phyloP scores from a whole-genome alignment of 2,329 filamentous ascomycete species.

The Aspergillus oerlinghausenensis region DNA sequence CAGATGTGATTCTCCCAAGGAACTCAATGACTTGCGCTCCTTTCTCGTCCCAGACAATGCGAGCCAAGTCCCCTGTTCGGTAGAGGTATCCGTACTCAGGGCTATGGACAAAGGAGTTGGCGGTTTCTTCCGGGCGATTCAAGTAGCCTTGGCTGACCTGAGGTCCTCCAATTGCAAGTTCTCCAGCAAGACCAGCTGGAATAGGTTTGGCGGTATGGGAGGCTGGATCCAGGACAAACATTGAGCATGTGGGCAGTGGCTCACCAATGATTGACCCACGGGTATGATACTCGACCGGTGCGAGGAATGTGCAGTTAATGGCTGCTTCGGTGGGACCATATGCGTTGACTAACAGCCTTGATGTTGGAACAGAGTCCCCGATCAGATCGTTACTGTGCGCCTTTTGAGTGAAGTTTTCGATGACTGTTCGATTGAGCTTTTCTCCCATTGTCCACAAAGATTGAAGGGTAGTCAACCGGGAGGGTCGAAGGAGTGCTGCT shows the following conservation, averaged over 20 bases:
- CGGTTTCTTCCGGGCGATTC: slow-evolving; percentile 21
- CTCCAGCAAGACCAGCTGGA: slow-evolving; percentile 41
- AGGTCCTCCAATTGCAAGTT: slow-evolving; percentile 39
- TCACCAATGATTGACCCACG: slow-evolving; percentile 36
- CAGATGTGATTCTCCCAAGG: slow-evolving; percentile 70
- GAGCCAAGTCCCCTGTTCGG: slow-evolving; percentile 42
- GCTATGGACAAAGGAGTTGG: slow-evolving; percentile 22
- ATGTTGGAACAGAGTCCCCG: neutral
- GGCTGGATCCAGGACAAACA: slow-evolving; percentile 25
- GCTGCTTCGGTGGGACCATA: slow-evolving; percentile 34
- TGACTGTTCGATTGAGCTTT: slow-evolving; percentile 27
- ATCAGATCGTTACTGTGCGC: neutral
- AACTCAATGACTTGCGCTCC: slow-evolving; percentile 58
- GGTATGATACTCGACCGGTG: slow-evolving; percentile 14
- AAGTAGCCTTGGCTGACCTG: slow-evolving; percentile 28
- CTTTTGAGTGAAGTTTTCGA: slow-evolving; percentile 27
- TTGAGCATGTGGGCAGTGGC: slow-evolving; percentile 32
- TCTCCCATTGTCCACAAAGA: slow-evolving; percentile 35
- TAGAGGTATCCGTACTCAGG: slow-evolving; percentile 45
- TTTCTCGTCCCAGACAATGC: slow-evolving; percentile 59
- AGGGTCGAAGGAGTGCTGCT: slow-evolving; percentile 29
- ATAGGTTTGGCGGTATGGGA: slow-evolving; percentile 29
- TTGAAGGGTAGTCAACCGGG: slow-evolving; percentile 19
- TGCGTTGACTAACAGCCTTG: slow-evolving; percentile 25
- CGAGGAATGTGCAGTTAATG: slow-evolving; percentile 24